These are phyloP conservation scores for Leishmania braziliensis DNA, from an alignment of 208 protist species.

Conservation along the genomic window DNA sequence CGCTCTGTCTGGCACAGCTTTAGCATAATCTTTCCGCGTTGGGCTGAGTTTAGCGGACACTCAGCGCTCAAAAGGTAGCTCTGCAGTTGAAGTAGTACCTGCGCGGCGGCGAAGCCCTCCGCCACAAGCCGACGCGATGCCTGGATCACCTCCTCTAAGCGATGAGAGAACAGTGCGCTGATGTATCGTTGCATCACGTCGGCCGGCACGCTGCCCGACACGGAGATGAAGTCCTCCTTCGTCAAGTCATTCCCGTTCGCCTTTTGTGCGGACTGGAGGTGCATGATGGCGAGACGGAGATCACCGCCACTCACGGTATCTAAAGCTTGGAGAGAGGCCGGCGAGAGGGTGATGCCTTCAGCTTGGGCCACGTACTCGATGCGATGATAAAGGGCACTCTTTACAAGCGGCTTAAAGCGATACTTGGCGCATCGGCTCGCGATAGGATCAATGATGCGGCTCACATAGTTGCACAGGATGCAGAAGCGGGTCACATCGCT, in stretches of 20 bases:
- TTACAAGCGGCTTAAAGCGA: conserved; percentile 96
- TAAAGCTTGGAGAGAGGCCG: conserved; percentile 73
- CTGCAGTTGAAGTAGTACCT: conserved; percentile 84
- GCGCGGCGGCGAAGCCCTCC: conserved; percentile 72
- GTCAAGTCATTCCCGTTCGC: conserved; percentile 78
- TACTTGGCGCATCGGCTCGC: conserved; percentile 99
- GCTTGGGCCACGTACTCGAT: conserved; percentile 85
- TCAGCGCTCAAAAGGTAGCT: conserved; percentile 50
- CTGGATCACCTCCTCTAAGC: conserved; percentile 60
- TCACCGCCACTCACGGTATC: conserved; percentile 94
- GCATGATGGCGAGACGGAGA: conserved; percentile 96
- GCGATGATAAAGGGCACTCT: conserved; percentile 78
- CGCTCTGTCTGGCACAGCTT: conserved; percentile 86
- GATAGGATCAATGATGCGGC: conserved; percentile 99
- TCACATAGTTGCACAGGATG: conserved; percentile 99
- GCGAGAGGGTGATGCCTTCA: conserved; percentile 86
- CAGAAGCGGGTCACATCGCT: conserved; percentile 99
- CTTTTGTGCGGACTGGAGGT: conserved; percentile 93
- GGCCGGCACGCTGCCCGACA: conserved; percentile 85
- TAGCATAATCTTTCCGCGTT: conserved; percentile 58
- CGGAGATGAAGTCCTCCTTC: conserved; percentile 80
- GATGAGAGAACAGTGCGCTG: conserved; percentile 50
- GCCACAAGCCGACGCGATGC: conserved; percentile 61
- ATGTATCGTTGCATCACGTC: conserved; percentile 57
- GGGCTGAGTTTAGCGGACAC: conserved; percentile 68